These are phyloP conservation scores for Bipolaris zeicola DNA, from an alignment of 2,329 filamentous ascomycete genomes.

Conservation along the genomic window DNA sequence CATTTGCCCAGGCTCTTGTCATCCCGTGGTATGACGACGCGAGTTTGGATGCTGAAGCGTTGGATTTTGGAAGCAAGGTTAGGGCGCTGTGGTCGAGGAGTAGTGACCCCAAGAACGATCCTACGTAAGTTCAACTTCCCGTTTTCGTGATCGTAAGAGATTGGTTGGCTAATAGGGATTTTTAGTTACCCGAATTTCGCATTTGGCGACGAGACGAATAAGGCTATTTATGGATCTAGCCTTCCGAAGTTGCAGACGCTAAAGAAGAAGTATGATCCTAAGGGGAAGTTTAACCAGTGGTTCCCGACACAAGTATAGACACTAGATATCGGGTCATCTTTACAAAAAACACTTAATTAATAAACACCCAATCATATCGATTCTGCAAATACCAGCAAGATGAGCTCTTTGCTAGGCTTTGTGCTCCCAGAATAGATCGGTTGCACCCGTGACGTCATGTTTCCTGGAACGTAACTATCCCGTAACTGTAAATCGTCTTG, in stretches of 20 bases:
- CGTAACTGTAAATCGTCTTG: too few relatives aligned
- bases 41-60: conserved; percentile 43
- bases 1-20: conserved; percentile 47
- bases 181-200: conserved; percentile 38
- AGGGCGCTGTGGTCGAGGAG: conserved; percentile 36
- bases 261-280: conserved; percentile 36
- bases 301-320: conserved; percentile 23
- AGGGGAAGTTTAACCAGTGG: conserved; percentile 33
- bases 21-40: conserved; percentile 51
- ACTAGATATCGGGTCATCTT: too few relatives aligned
- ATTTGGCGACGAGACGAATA: conserved; percentile 31
- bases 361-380: too few relatives aligned
- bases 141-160: neutral
- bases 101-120: conserved; percentile 16
- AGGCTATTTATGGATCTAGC: conserved; percentile 33
- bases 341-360: too few relatives aligned
- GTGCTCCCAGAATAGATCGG: too few relatives aligned
- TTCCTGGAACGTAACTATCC: too few relatives aligned
- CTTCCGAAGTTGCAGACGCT: conserved; percentile 24
- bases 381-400: too few relatives aligned
- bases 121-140: conserved; percentile 22
- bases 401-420: too few relatives aligned
- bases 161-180: conserved; percentile 1
- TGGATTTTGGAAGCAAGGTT: conserved; percentile 41
- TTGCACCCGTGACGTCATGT: too few relatives aligned